Base-by-base conservation (phyloP, 768 basidiomycete species). In the Rhizopogon sp. region DNA sequence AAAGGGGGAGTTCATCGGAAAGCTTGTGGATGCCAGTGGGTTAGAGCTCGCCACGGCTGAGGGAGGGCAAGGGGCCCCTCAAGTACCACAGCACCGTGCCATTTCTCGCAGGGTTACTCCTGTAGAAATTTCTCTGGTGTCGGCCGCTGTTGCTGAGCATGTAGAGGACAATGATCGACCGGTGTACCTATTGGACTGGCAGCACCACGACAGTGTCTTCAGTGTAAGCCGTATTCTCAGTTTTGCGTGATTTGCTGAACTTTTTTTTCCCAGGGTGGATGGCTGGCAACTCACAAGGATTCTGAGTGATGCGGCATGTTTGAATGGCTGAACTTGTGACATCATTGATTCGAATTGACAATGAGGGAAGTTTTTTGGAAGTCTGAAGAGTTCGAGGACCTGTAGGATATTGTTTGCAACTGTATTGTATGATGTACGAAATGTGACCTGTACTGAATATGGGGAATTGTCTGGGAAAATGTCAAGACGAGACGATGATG, bases 111-210 rank as follows among this genome's bases (percentile, higher is more conserved):
- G 49, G 16, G 57, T 68, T 25, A 54, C 60, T 7, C 66, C 66
- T 1, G 52, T 51, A 1, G 67, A 66, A 8, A 51, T 68, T 9
- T 37, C 60, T 20, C 39, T 67, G 43, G 29, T 62, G 40, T 65
- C 67, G 3, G 29, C 56, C 6, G 66, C 63, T 4, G 65, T 66
- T 39, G 66, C 65, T 11, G 57, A 62, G 25, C 43, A 61, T 17
- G 40, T 20, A 40, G 33, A 50, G 11, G 55, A 69, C 46, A 20
- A 52, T 20, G 52, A 47, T 35, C 51, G 53, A 31, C 66, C 66
- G 3, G 56, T 58, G 2, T 54, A 62, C 50, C 55, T 66, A 43
- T 58, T 58, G 17, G 67, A 66, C 41, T 66, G 62, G 60, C 56
- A 57, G 56, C 54, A 49, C 33, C 65, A 67, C 29, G 31, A 35